Evolutionary conservation across 2,329 filamentous ascomycete species (phyloP).

Genomic region (Aureobasidium sp.): DNA sequence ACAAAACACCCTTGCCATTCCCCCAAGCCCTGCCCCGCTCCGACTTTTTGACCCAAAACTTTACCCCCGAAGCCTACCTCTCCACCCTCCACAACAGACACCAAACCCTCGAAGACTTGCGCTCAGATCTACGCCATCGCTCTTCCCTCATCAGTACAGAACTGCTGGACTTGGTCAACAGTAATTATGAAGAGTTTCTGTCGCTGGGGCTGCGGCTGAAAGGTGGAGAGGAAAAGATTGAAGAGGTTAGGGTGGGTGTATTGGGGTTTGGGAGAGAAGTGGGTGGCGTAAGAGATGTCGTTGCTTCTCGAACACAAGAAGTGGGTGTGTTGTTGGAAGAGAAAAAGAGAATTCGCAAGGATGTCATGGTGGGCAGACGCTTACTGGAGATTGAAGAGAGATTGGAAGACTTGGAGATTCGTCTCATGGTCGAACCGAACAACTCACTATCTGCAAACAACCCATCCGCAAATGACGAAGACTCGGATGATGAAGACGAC

Average conservation of each 20-base stretch:
- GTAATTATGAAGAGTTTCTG: constrained; percentile 88
- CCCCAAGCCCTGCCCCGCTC: constrained; percentile 72
- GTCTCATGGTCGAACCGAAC: constrained; percentile 45
- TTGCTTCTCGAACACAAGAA: constrained; percentile 56
- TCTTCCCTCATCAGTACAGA: constrained; percentile 74
- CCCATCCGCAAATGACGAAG: constrained; percentile 20
- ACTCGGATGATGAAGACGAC: constrained; percentile 28
- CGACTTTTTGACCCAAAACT: constrained; percentile 71
- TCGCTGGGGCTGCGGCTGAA: constrained; percentile 71
- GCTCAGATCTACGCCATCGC: constrained; percentile 73
- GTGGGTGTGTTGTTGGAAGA: constrained; percentile 57
- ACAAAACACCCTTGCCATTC: constrained; percentile 66
- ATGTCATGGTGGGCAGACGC: constrained; percentile 53
- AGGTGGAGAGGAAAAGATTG: constrained; percentile 84
- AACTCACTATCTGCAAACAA: not conserved
- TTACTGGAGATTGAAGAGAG: constrained; percentile 61
- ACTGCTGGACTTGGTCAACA: constrained; percentile 87
- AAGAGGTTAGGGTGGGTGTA: constrained; percentile 79
- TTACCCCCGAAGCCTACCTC: constrained; percentile 76
- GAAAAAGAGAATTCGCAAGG: constrained; percentile 53
- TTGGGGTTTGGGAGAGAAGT: constrained; percentile 79
- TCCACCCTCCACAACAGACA: constrained; percentile 77
- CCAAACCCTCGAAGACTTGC: constrained; percentile 90
- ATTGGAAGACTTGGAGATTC: constrained; percentile 54
- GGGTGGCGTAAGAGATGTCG: constrained; percentile 59